phyloP scores from a whole-genome alignment of 148 eudicot genomes.

The Polygonum aviculare region DNA sequence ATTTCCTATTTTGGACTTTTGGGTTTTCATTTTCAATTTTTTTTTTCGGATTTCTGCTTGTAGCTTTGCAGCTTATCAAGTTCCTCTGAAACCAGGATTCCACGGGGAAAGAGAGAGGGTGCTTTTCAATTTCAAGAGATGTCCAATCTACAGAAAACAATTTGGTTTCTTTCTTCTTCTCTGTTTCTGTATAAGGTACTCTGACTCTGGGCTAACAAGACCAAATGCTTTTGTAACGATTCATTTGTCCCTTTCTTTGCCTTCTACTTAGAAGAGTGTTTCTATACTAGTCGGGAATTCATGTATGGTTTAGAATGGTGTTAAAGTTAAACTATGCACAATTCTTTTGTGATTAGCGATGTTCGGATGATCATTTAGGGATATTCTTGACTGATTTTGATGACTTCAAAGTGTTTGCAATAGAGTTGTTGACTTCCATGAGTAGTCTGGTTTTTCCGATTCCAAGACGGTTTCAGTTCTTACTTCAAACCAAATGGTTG shows the following conservation, averaged over 20 bases:
- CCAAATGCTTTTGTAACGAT: slow-evolving; percentile 9
- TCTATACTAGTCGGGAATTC: neutral
- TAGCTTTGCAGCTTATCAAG: slow-evolving; percentile 19
- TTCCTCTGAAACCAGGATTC: slow-evolving; percentile 5
- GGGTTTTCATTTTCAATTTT: neutral
- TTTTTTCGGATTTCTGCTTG: slow-evolving; percentile 18
- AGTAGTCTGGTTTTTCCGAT: no score
- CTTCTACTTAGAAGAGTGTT: neutral
- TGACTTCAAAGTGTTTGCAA: no score
- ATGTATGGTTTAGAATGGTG: no score
- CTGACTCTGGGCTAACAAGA: neutral
- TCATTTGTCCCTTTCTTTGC: slow-evolving; percentile 7
- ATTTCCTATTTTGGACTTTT: neutral
- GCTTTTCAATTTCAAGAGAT: slow-evolving; percentile 11
- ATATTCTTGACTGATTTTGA: no score
- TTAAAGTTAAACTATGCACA: no score
- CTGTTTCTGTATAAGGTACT: neutral
- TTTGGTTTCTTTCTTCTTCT: slow-evolving; percentile 1
- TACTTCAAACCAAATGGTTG: no score
- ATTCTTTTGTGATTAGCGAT: no score
- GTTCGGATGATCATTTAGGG: no score
- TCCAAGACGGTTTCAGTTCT: no score
- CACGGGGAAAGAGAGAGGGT: slow-evolving; percentile 5
- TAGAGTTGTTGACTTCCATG: no score
- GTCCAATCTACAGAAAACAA: slow-evolving; percentile 33